phyloP scores from a whole-genome alignment of 768 basidiomycete genomes.

The Pulveroboletus sp. region DNA sequence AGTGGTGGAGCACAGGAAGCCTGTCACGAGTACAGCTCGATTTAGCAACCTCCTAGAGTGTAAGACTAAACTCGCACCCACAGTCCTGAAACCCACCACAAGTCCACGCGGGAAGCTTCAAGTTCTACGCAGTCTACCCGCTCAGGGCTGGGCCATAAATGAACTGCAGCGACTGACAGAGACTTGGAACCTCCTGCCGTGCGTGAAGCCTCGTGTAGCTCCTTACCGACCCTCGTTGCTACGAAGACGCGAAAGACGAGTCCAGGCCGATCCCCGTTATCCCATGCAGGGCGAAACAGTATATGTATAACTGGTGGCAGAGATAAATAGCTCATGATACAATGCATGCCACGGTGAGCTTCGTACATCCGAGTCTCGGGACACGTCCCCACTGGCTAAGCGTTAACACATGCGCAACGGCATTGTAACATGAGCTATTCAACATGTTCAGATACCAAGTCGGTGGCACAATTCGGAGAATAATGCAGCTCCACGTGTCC shows the following conservation, averaged over 20 bases:
- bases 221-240: no score
- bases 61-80: not conserved
- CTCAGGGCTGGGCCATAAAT: not conserved
- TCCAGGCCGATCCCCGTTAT: no score
- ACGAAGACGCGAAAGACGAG: no score
- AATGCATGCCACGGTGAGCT: conserved; percentile 4
- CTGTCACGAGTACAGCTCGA: not conserved
- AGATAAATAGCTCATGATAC: conserved; percentile 13
- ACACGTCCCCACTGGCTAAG: not conserved
- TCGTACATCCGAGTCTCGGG: not conserved
- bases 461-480: no score
- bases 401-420: not conserved
- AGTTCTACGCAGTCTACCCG: no score
- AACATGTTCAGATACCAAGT: not conserved
- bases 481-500: no score
- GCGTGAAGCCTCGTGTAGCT: no score
- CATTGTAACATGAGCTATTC: conserved; percentile 15
- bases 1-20: not conserved
- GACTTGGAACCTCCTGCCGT: no score
- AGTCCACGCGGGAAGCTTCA: no score
- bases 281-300: no score
- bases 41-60: not conserved
- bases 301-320: not conserved
- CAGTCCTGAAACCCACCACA: not conserved
- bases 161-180: no score